Base-by-base conservation (phyloP, 768 basidiomycete genomes). In the Pilatotrama ljubarskyi region DNA sequence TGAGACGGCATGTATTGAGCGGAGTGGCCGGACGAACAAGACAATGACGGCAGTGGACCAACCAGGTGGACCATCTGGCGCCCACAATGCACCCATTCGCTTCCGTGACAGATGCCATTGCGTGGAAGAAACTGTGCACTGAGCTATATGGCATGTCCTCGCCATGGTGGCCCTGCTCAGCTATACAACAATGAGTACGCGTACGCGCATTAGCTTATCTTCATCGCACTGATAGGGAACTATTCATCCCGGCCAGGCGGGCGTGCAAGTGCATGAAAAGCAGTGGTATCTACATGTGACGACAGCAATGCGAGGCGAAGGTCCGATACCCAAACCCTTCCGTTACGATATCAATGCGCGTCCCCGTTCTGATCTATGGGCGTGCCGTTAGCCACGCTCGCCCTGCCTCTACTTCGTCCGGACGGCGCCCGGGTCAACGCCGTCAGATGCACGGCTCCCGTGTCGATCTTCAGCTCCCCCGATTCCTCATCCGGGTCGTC, bases 381-480 rank as follows among this genome's bases (percentile, higher is more conserved):
- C 46, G 67, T 64, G 15, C 80, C 54, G 44, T 42, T 67, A 8
- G 51, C 81, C 77, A 38, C 68, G 68, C 60, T 78, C 71, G 38
- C 55, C 47, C 64, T 58, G 9, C 80, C 81, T 70, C 83, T 85
- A 60, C 78, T 82, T 60, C 85, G 74, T 47, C 72, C 75, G 7
- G 88, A 88, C 13, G 86, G 85, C 60, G 84, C 85, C 59, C 85
- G 79, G 13, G 90, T 90, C 48, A 91, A 78, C 7, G 86, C 87
- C 10, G 87, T 85, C 32, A 78, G 72, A 63, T 79, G 77, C 36
- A 78, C 77, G 58, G 77, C 69, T 38, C 41, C 47, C 22, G 67
- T 62, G 14, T 64, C 50, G 38, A 78, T 69, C 36, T 62, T 75
- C 58, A 78, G 59, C 25, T 74, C 69, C 7, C 53, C 66, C n/a